Evolutionary conservation across 2,329 filamentous ascomycete genomes (phyloP).

Genomic region (Cordyceps fumosorosea): DNA sequence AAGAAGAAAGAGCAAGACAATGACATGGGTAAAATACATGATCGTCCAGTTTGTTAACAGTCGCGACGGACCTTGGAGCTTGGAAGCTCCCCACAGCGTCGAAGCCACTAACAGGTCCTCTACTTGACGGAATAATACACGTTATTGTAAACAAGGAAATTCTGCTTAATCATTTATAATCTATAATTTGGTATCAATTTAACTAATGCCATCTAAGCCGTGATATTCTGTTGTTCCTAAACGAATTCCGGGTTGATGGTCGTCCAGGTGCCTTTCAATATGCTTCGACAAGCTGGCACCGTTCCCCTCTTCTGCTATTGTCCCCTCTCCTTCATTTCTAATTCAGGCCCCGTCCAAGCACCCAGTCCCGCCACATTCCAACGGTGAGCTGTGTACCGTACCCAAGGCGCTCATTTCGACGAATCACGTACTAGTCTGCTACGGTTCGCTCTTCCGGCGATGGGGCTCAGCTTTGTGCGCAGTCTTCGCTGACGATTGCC

Average conservation of each 20-base stretch:
- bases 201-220: too few relatives aligned
- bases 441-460: background rate
- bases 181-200: too few relatives aligned
- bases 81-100: background rate
- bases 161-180: too few relatives aligned
- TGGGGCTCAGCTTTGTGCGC: background rate
- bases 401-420: background rate
- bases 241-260: too few relatives aligned
- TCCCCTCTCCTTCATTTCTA: background rate
- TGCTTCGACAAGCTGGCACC: too few relatives aligned
- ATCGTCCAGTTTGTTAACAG: background rate
- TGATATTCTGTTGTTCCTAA: too few relatives aligned
- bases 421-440: background rate
- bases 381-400: background rate
- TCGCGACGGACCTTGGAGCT: background rate
- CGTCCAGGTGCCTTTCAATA: too few relatives aligned
- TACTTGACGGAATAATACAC: too few relatives aligned
- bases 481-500: too few relatives aligned
- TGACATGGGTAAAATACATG: background rate
- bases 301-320: too few relatives aligned
- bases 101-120: background rate
- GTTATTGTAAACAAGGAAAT: too few relatives aligned
- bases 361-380: background rate
- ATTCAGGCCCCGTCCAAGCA: background rate
- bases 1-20: background rate